phyloP scores from a whole-genome alignment of 441 rosid species.

The Bruguiera hainesii region DNA sequence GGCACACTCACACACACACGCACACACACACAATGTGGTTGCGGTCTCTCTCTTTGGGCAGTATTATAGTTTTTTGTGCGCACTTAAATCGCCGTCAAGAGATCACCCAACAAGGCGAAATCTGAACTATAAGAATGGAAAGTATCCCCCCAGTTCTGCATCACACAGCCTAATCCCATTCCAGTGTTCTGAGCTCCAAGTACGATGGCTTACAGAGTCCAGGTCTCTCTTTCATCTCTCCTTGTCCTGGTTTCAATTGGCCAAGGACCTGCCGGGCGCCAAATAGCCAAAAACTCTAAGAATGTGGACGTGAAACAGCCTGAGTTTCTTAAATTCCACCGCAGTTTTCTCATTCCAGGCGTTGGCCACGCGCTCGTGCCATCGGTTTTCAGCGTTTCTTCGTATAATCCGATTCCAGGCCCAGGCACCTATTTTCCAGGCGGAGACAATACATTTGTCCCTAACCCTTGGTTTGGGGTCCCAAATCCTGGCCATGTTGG shows the following conservation, averaged over 20 bases:
- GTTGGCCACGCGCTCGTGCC: conserved; percentile 51
- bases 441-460: conserved; percentile 49
- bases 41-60: not conserved
- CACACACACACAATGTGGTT: not conserved
- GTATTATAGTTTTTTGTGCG: not conserved
- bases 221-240: conserved; percentile 27
- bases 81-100: conserved; percentile 29
- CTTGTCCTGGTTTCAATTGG: conserved; percentile 33
- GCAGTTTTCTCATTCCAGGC: conserved; percentile 56
- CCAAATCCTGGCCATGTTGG: conserved; percentile 38
- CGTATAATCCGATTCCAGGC: conserved; percentile 36
- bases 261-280: conserved; percentile 41
- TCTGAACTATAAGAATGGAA: conserved; percentile 25
- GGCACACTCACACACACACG: not conserved
- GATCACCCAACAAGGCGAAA: conserved; percentile 24
- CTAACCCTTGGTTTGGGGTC: conserved; percentile 53
- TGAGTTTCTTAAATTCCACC: conserved; percentile 38
- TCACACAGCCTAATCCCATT: conserved; percentile 14
- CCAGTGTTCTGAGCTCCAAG: not conserved
- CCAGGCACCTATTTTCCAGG: conserved; percentile 38
- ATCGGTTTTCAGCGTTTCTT: conserved; percentile 31
- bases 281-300: conserved; percentile 27
- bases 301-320: conserved; percentile 49
- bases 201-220: conserved; percentile 35
- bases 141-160: conserved; percentile 14